phyloP scores from a whole-genome alignment of 805 yeast genomes.

The Myxozyma geophila region DNA sequence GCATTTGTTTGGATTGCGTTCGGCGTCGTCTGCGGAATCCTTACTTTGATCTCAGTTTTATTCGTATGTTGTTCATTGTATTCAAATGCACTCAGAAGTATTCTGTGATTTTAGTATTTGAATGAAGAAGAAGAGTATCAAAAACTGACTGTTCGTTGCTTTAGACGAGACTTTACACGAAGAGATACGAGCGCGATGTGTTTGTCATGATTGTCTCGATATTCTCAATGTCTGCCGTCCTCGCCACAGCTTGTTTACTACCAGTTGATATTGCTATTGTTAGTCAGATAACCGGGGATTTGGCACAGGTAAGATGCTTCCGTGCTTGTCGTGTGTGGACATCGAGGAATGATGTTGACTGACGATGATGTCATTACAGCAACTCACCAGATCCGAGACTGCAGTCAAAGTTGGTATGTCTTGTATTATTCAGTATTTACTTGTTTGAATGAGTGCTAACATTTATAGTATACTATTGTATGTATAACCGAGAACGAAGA shows the following conservation, averaged over 20 bases:
- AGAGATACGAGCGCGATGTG: conserved; percentile 36
- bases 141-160: not conserved
- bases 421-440: not conserved
- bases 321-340: not conserved
- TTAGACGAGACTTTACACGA: conserved; percentile 34
- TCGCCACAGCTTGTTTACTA: conserved; percentile 36
- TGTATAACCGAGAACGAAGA: not conserved
- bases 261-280: conserved; percentile 39
- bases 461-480: conserved; percentile 30
- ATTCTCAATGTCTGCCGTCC: conserved; percentile 35
- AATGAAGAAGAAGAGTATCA: not conserved
- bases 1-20: conserved; percentile 39
- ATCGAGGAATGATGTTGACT: not conserved
- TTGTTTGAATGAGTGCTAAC: conserved; percentile 2
- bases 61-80: conserved; percentile 23
- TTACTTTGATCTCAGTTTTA: conserved; percentile 29
- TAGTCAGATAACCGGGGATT: conserved; percentile 27
- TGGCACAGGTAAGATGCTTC: conserved; percentile 13
- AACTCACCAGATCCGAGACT: conserved; percentile 14
- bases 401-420: conserved; percentile 20
- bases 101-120: not conserved
- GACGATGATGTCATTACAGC: conserved; percentile 1
- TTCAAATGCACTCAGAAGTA: too few species aligned
- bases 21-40: conserved; percentile 35
- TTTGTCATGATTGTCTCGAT: conserved; percentile 36